These are phyloP conservation scores for barley (Hordeum vulgare) DNA, from an alignment of 176 grass and related monocot species.

Conservation along the genomic window DNA sequence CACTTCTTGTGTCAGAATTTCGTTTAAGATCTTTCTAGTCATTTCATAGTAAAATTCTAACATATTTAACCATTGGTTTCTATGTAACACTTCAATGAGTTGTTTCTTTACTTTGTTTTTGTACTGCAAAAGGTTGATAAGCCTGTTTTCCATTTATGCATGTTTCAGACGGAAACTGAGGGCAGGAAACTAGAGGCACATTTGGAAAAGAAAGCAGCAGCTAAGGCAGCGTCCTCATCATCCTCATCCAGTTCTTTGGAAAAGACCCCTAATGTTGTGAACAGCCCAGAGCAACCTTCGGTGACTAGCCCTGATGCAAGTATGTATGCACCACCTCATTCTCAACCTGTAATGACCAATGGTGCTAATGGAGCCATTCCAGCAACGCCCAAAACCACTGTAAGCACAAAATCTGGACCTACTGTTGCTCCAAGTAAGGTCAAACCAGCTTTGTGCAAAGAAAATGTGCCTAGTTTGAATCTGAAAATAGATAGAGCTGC, in stretches of 20 bases:
- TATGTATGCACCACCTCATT: background rate
- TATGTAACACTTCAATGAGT: background rate
- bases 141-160: conserved; percentile 25
- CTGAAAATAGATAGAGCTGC: conserved; percentile 21
- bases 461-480: conserved; percentile 23
- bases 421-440: background rate
- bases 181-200: conserved; percentile 49
- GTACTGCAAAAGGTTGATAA: conserved; percentile 14
- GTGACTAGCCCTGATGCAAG: conserved; percentile 22
- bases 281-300: conserved; percentile 12
- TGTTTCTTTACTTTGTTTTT: conserved; percentile 16
- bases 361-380: conserved; percentile 6
- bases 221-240: conserved; percentile 25
- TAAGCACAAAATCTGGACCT: conserved; percentile 27
- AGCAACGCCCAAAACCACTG: conserved; percentile 2
- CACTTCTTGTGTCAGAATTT: background rate
- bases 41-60: conserved; percentile 3
- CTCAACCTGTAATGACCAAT: conserved; percentile 7
- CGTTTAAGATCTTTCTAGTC: background rate
- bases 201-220: conserved; percentile 49
- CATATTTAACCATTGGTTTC: background rate
- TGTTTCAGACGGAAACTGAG: conserved; percentile 58
- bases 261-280: conserved; percentile 30
- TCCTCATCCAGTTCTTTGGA: conserved; percentile 37
- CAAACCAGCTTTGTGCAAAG: conserved; percentile 29